Evolutionary conservation across 495 filamentous ascomycete genomes (phyloP).

Genomic region (Recurvomyces mirabilis): DNA sequence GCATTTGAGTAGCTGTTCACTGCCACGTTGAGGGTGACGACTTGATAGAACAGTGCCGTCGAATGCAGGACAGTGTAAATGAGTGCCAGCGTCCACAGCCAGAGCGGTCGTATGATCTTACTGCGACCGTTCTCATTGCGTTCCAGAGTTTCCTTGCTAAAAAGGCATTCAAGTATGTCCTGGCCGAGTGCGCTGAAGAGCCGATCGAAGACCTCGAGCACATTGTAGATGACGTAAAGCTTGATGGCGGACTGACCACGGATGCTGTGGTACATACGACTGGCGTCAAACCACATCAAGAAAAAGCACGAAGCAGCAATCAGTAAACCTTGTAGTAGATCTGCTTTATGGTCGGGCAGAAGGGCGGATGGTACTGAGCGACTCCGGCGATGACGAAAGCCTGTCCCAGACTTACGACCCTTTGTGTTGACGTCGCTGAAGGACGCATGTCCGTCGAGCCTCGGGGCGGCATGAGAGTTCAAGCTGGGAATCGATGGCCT

Average conservation of each 20-base stretch:
- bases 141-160: constrained; percentile 83
- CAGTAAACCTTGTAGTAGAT: constrained; percentile 79
- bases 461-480: constrained; percentile 6
- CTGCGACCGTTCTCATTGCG: constrained; percentile 78
- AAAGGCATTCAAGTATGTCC: constrained; percentile 91
- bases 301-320: constrained; percentile 73
- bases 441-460: background rate
- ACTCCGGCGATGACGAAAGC: constrained; percentile 55
- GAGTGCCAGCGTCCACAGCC: constrained; percentile 79
- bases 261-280: constrained; percentile 96
- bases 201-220: constrained; percentile 79
- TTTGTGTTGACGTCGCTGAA: constrained; percentile 15
- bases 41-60: constrained; percentile 84
- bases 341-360: constrained; percentile 82
- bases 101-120: constrained; percentile 81
- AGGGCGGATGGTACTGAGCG: constrained; percentile 77
- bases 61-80: constrained; percentile 82
- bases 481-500: background rate
- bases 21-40: constrained; percentile 92
- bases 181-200: constrained; percentile 85
- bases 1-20: constrained; percentile 99
- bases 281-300: constrained; percentile 88
- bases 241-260: constrained; percentile 94
- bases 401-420: constrained; percentile 22
- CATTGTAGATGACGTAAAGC: constrained; percentile 96